Base-by-base conservation (phyloP, 106 monocot genomes). In the Dioscorea alata region DNA sequence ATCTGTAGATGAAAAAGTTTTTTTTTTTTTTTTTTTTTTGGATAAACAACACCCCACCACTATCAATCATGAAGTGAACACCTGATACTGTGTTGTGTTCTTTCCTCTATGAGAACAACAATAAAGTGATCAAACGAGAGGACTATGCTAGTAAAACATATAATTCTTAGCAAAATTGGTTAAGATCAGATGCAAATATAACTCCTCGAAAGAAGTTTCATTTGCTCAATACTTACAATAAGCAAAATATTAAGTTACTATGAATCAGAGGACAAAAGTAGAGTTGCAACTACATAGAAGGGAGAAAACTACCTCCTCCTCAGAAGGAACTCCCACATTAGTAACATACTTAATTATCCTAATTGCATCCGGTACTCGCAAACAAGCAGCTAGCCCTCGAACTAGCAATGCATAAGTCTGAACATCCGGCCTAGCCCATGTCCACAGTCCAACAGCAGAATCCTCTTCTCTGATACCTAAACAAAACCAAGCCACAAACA, bases 291-390 rank as follows among this genome's bases (percentile, higher is more conserved):
- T 8, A 6, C 48, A 76, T 9, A 67, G 5, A 53, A 64, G 60
- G 4, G 21, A 33, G 12, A 23, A 12, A 77, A 33, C 35, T 77
- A 90, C 94, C 87, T 94, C 87, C 65, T 87, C 82, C 23, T 66
- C 82, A 12, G 54, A 73, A 71, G 79, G 79, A 63, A 88, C 59
- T 50, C 91, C 94, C 7, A 67, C 74, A 18, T 82, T 67, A 63
- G 81, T 86, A 74, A 95, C 75, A 80, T 81, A 75, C 12, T 50
- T 56, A 63, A 95, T 83, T 12, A 84, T 73, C 49, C 68, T 82
- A 14, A 88, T 75, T 31, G 94, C 94, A 75, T 91, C 94, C 33
- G 88, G 79, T 50, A 95, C 91, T 66, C 88, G 83, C 70, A 86
- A 66, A 3, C 79, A 69, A n/a, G 81, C 76, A 34, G 91, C 85